Conservation (phyloP, 306 rosid genomes). For the Prunus armeniaca region DNA sequence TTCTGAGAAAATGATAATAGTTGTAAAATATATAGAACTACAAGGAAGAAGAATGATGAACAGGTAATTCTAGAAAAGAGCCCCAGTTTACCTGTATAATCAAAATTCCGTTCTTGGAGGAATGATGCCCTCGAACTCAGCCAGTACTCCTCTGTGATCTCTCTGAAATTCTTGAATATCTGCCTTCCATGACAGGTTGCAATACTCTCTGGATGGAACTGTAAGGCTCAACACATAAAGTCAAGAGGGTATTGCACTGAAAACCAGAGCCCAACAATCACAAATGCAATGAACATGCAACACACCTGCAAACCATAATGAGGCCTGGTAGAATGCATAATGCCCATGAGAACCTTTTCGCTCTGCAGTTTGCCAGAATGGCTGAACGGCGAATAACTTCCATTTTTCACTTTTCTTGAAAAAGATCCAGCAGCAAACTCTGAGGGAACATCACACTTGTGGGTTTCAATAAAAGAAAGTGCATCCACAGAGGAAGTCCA, state of each 20-base stretch:
- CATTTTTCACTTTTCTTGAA: constrained; percentile 29
- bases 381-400: constrained; percentile 29
- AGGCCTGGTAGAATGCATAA: constrained; percentile 85
- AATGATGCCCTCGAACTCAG: constrained; percentile 47
- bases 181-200: constrained; percentile 83
- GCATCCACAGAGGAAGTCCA: constrained; percentile 73
- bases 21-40: not conserved
- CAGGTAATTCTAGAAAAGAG: constrained; percentile 10
- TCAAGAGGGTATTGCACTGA: constrained; percentile 20
- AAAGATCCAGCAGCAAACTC: constrained; percentile 36
- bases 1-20: not conserved
- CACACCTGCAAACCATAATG: constrained; percentile 98
- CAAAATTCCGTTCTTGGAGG: constrained; percentile 27
- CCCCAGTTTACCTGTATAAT: constrained; percentile 60
- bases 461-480: constrained; percentile 51
- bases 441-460: constrained; percentile 33
- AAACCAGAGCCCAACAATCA: constrained; percentile 13
- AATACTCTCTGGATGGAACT: constrained; percentile 99
- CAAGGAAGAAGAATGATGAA: constrained; percentile 12
- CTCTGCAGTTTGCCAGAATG: constrained; percentile 31
- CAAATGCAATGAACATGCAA: constrained; percentile 25
- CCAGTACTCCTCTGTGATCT: constrained; percentile 81
- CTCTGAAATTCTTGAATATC: constrained; percentile 82
- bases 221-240: constrained; percentile 40
- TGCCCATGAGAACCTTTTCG: constrained; percentile 74